phyloP scores from a whole-genome alignment of 2,329 filamentous ascomycete genomes.

The Cercospora zeina region DNA sequence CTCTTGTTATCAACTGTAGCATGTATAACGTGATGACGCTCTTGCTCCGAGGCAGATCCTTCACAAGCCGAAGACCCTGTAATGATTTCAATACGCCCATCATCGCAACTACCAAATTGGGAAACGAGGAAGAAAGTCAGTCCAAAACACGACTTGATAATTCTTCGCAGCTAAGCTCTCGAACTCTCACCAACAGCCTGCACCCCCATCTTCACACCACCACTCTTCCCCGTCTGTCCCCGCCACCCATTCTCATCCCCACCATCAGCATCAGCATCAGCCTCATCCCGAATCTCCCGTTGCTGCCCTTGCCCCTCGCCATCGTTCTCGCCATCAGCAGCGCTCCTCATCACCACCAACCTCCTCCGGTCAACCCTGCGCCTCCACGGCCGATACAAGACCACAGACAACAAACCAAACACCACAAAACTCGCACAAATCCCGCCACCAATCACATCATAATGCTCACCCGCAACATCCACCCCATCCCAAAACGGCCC shows the following conservation, averaged over 20 bases:
- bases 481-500: slow-evolving; percentile 93
- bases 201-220: slow-evolving; percentile 21
- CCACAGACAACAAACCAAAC: slow-evolving; percentile 69
- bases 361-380: slow-evolving; percentile 52
- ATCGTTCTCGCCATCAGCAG: slow-evolving; percentile 6
- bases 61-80: not conserved
- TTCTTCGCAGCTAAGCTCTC: not conserved
- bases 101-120: not conserved
- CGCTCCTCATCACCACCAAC: not conserved
- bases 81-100: not conserved
- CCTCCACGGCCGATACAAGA: slow-evolving; percentile 80
- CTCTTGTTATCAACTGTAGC: not conserved
- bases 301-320: slow-evolving; percentile 9
- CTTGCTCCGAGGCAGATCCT: not conserved
- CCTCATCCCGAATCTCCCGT: slow-evolving; percentile 19
- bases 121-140: not conserved
- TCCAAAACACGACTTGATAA: not conserved
- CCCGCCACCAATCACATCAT: slow-evolving; percentile 79
- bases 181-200: slow-evolving; percentile 21
- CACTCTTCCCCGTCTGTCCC: slow-evolving; percentile 14
- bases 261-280: slow-evolving; percentile 20
- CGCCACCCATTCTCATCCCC: slow-evolving; percentile 14
- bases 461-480: slow-evolving; percentile 71
- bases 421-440: slow-evolving; percentile 85
- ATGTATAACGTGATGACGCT: not conserved